Percentiles rank a stretch among this genome's conserved stretches.
phyloP scores from a whole-genome alignment of 192 early-diverging fungal species.

The Spinellus fusiger region DNA sequence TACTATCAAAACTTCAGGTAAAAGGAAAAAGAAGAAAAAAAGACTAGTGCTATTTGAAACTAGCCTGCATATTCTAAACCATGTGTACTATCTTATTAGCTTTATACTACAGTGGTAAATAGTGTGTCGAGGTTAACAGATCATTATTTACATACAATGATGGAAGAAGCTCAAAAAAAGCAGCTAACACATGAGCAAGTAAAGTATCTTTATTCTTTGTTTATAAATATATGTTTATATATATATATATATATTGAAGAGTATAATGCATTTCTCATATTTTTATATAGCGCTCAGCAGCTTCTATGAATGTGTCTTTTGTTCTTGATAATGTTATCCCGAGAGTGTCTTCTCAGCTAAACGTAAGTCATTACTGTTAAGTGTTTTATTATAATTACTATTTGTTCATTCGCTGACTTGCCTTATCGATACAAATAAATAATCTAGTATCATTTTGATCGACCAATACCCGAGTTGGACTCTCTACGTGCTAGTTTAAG shows the following conservation, averaged over 20 bases:
- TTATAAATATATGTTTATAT: neutral
- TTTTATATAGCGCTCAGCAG: conserved; percentile 29
- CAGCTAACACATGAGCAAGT: conserved; percentile 43
- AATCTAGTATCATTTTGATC: conserved; percentile 60
- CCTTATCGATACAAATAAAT: too few relatives aligned
- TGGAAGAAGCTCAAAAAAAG: conserved; percentile 39
- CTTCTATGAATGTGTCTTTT: conserved; percentile 44
- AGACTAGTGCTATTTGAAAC: neutral
- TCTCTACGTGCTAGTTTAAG: conserved; percentile 42
- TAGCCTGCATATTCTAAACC: neutral
- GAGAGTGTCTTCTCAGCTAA: conserved; percentile 49
- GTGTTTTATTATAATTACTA: too few relatives aligned
- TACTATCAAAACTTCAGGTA: conserved; percentile 65
- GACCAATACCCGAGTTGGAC: conserved; percentile 79
- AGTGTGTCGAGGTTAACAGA: conserved; percentile 59
- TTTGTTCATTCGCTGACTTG: too few relatives aligned
- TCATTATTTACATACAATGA: conserved; percentile 52
- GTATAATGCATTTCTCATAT: neutral
- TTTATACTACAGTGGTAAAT: conserved; percentile 66
- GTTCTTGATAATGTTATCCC: conserved; percentile 57
- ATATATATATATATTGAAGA: neutral
- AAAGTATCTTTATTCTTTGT: neutral
- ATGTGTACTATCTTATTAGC: conserved; percentile 29
- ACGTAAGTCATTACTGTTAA: too few relatives aligned
- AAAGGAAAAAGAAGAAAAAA: neutral